Evolutionary conservation across 1,284 basidiomycete species (phyloP).

Genomic region (Omphalotus olearius): DNA sequence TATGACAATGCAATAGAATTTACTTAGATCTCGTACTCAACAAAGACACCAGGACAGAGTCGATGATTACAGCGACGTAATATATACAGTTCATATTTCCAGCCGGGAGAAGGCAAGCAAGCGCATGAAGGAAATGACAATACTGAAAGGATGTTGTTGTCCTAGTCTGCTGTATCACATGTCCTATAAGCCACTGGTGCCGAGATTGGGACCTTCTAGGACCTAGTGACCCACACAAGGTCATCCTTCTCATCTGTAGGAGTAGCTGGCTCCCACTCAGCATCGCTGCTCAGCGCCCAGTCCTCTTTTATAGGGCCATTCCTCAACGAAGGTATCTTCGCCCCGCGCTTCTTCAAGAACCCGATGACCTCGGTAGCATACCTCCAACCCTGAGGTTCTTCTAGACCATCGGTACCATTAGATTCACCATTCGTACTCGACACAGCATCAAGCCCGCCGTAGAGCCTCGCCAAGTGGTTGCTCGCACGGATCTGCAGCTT

Average conservation of each 20-base stretch:
- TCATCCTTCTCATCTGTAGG: slow-evolving; percentile 28
- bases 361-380: slow-evolving; percentile 56
- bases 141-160: too few species aligned
- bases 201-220: slow-evolving; percentile 2
- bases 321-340: slow-evolving; percentile 53
- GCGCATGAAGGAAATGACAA: too few species aligned
- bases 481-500: slow-evolving; percentile 46
- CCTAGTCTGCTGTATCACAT: too few species aligned
- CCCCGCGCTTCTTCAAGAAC: slow-evolving; percentile 61
- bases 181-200: neutral
- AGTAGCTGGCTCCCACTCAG: slow-evolving; percentile 37
- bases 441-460: slow-evolving; percentile 38
- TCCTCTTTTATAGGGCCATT: slow-evolving; percentile 31
- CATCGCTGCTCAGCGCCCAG: slow-evolving; percentile 65
- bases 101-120: too few species aligned
- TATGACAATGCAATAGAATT: too few species aligned
- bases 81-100: too few species aligned
- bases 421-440: slow-evolving; percentile 18
- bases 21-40: too few species aligned
- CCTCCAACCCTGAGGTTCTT: slow-evolving; percentile 44
- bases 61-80: too few species aligned
- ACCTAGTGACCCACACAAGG: neutral
- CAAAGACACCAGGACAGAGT: too few species aligned
- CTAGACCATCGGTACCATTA: neutral
- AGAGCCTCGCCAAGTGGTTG: slow-evolving; percentile 53